Evolutionary conservation across 2,329 filamentous ascomycete genomes (phyloP), one percentile per base, ranked within the genome.

Genomic region (Macrophomina phaseolina): DNA sequence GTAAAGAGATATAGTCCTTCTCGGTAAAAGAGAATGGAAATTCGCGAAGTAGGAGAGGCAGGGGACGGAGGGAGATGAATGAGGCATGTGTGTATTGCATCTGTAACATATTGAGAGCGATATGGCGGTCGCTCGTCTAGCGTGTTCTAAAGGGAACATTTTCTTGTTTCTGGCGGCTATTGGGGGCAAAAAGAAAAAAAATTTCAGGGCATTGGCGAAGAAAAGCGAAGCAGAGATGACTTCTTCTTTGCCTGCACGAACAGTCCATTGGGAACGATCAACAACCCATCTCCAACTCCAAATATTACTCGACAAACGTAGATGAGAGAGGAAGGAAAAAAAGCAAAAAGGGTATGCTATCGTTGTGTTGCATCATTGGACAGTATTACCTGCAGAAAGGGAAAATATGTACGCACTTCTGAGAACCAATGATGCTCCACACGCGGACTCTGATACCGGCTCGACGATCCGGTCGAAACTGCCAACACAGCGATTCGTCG

Each of bases 71-170:
- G 28, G 12, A 38, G n/a, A 53, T 23, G 28, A 30, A 16, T 18
- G 42, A 23, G 49, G 62, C 48, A 55, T 46, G 6, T 46, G 38
- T 64, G 58, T 28, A 62, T 62, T 62, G 58, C 58, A 62, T 49
- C 11, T 62, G 45, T 62, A 62, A 49, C 32, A 49, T 61, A 61
- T 62, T 36, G 46, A 62, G 4, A 61, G 58, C 49, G n/a, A 11
- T 38, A 12, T 36, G 58, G 58, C 45, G 16, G 45, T 42, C 42
- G 30, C 30, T 32, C 55, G 18, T 62, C 32, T 2, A 62, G 18
- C 42, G 58, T 62, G 58, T 49, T 62, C 16, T 18, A 5, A 18
- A 28, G 38, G 45, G n/a, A 38, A 18, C 32, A 18, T 36, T 60
- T 38, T 34, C 11, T n/a, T 49, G 18, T 60, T 61, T 18, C n/a